A percentile compares a stretch with the other conserved stretches of the same genome.
Evolutionary conservation across 2,329 filamentous ascomycete genomes (phyloP).

Genomic region (Paecilomyces dactylethromorphus): DNA sequence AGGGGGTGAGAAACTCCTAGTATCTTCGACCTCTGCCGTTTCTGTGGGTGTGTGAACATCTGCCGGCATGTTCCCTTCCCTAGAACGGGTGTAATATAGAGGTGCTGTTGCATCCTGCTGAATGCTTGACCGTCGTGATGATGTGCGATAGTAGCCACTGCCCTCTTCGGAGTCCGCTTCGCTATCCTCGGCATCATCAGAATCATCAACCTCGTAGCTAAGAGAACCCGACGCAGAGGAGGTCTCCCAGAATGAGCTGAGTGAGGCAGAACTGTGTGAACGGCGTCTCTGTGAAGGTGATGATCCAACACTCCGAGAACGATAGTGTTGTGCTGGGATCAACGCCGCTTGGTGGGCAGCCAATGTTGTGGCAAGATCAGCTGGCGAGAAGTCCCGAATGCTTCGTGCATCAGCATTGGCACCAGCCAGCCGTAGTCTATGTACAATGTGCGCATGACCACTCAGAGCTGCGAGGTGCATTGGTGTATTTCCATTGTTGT

Average conservation of each 20-base stretch:
- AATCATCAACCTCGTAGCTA: slow-evolving; percentile 37
- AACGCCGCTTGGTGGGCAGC: slow-evolving; percentile 59
- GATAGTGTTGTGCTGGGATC: slow-evolving; percentile 54
- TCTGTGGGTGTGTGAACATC: slow-evolving; percentile 16
- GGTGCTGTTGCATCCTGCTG: slow-evolving; percentile 24
- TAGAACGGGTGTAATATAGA: slow-evolving; percentile 11
- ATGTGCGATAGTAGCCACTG: slow-evolving; percentile 18
- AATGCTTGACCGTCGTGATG: slow-evolving; percentile 30
- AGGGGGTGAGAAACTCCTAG: slow-evolving; percentile 45
- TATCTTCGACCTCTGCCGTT: slow-evolving; percentile 18
- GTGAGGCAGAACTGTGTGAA: slow-evolving; percentile 58
- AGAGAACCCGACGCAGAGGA: slow-evolving; percentile 40
- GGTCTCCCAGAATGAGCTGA: slow-evolving; percentile 61
- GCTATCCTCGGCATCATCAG: slow-evolving; percentile 22
- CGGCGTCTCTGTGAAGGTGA: slow-evolving; percentile 50
- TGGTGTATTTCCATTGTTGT: slow-evolving; percentile 74
- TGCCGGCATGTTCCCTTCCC: slow-evolving; percentile 10
- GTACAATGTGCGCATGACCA: slow-evolving; percentile 68
- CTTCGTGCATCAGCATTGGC: slow-evolving; percentile 66
- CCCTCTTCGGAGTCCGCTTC: slow-evolving; percentile 14
- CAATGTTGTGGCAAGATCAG: slow-evolving; percentile 63
- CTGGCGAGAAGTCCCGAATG: slow-evolving; percentile 61
- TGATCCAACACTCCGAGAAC: slow-evolving; percentile 58
- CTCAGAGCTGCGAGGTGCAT: slow-evolving; percentile 76
- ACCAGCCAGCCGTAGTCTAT: slow-evolving; percentile 65